Evolutionary conservation across 1,284 basidiomycete species (phyloP), one percentile per base, ranked within the genome.

Genomic region (Boletus hoseneyae): DNA sequence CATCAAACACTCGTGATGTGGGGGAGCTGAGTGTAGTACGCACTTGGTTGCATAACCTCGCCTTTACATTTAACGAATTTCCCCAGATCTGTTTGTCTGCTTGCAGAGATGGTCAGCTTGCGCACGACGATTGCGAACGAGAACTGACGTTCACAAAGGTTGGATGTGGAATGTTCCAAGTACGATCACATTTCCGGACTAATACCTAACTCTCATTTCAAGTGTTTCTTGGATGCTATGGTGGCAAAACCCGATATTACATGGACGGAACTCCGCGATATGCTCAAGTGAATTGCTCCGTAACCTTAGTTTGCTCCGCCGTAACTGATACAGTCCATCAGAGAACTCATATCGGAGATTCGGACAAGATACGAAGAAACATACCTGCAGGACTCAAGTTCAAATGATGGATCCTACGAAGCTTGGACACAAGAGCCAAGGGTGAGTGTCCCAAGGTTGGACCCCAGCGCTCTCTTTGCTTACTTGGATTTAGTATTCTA

Each of bases 61-160:
- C 3, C 16, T 33, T 12, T 19, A 35, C 4, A 41, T 40, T 32
- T 19, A 10, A 61, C 6, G 4, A 27, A 33, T 1, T 21, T 33
- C 8, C 3, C 15, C n/a, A 65, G 63, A 62, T 68, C 25, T 68
- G 53, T 40, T 27, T 65, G 32, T 66, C 66, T 0, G 63, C 66
- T 13, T 68, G 65, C 27, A 56, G 53, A 16, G 62, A 66, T 15
- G 42, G 41, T 13, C 58, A 68, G 6, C 7, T 34, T 15, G 66
- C 63, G 2, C 55, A 52, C 10, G 65, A 65, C 19, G 56, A 62
- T 21, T 34, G 42, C 13, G 39, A 44, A 41, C 54, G 34, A 29
- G 46, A 37, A 23, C 16, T 53, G 19, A 66, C 66, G 3, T 61
- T 68, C 29, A 66, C 63, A 13, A 58, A 55, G 65, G 63, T 68